Evolutionary conservation across 2,329 filamentous ascomycete genomes (phyloP), one percentile per base, ranked within the genome.

Genomic region (Aspergillus sp.): DNA sequence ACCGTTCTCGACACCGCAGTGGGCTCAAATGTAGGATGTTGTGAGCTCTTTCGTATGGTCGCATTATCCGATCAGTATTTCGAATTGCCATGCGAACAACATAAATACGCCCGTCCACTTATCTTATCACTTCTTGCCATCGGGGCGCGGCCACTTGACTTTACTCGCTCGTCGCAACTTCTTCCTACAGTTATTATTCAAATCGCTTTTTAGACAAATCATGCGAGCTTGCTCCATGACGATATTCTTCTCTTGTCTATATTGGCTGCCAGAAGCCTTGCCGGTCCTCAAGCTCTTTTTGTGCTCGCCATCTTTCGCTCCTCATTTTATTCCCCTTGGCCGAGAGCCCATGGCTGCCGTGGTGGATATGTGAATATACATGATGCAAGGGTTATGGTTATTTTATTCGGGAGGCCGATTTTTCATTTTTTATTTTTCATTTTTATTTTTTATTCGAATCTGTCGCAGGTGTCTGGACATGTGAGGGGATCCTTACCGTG

Each of bases 1-100:
- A 77, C 66, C 73, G 73, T 42, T 59, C 69, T 22, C 70, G 72
- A 59, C 73, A 76, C 65, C 72, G 74, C 56, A 66, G 68, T 54
- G 65, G 70, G 3, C 51, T 77, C 41, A 71, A 70, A 57, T 77
- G 75, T 59, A 67, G 63, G 49, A 68, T 77, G 60, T 64, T 77
- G 59, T 77, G 65, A 77, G 46, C 50, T 52, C 27, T 20, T 42
- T 49, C 44, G 19, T 30, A 46, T 39, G 19, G 20, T 44, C 13
- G 19, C 46, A 51, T 30, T 45, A 46, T 41, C 30, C 40, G 40
- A 22, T 57, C 24, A 27, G 40, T 49, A 44, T 39, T 56, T 49
- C n/a, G 20, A 27, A 24, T n/a, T 51, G 13, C 22, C 19, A 30
- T 51, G 11, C 24, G 19, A 30, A 30, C 27, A 30, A 30, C 8